Conservation (phyloP, 352 stramenopile species). For the Phytophthora quininea region DNA sequence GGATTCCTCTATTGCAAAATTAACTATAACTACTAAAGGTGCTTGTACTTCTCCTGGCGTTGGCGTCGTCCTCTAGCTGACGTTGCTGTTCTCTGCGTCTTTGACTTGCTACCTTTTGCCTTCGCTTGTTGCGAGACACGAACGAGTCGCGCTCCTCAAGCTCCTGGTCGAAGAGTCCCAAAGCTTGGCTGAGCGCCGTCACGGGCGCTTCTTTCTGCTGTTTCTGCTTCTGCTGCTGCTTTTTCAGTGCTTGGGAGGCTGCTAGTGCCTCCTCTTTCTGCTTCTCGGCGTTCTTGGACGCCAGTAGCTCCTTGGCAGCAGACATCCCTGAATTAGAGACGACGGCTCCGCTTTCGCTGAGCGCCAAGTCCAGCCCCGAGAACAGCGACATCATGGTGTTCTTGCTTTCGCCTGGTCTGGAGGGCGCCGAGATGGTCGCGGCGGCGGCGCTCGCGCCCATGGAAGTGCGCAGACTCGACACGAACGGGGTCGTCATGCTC, state of each 20-base stretch:
- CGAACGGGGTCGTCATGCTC: slow-evolving; percentile 39
- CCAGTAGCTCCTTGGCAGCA: slow-evolving; percentile 59
- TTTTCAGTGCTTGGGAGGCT: slow-evolving; percentile 34
- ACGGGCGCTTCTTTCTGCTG: slow-evolving; percentile 38
- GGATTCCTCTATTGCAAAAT: no score
- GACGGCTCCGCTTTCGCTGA: slow-evolving; percentile 36
- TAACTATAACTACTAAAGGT: slow-evolving; percentile 40
- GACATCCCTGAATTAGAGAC: slow-evolving; percentile 24
- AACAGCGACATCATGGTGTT: slow-evolving; percentile 61
- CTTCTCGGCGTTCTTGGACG: slow-evolving; percentile 51
- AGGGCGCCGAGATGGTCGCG: slow-evolving; percentile 7
- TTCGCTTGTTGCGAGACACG: slow-evolving; percentile 50
- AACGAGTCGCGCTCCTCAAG: slow-evolving; percentile 37
- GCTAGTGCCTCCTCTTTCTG: slow-evolving; percentile 38
- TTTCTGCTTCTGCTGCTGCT: slow-evolving; percentile 35
- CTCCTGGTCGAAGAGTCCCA: slow-evolving; percentile 68
- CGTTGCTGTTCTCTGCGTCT: slow-evolving; percentile 32
- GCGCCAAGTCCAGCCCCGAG: slow-evolving; percentile 55
- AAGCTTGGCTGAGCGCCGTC: slow-evolving; percentile 62
- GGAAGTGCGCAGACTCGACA: slow-evolving; percentile 48
- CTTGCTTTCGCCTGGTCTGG: slow-evolving; percentile 19
- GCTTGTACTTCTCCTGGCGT: slow-evolving; percentile 69
- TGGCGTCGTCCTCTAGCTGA: slow-evolving; percentile 49
- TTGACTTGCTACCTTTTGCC: slow-evolving; percentile 50
- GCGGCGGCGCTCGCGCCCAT: slow-evolving; percentile 13